Base-by-base conservation (phyloP, 2,329 filamentous ascomycete genomes). In the Nemania sp. region DNA sequence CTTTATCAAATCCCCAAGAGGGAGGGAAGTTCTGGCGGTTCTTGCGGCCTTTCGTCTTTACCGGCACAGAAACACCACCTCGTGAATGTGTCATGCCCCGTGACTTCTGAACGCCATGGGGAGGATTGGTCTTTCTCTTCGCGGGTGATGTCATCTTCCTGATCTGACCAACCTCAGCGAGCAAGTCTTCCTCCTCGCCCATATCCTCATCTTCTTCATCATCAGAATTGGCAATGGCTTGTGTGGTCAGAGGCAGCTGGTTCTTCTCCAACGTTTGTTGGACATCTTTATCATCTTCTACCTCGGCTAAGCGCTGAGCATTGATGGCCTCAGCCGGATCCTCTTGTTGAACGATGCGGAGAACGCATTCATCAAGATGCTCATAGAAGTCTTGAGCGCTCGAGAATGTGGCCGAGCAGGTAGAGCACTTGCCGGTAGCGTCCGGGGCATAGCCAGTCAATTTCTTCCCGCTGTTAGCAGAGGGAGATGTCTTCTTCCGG, bases 301-400 rank as follows among this genome's bases (percentile, higher is more conserved):
- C 82, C 68, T 86, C 80, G 44, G 84, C 82, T 34, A 90, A 74
- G 47, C 84, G 83, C 66, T 81, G 80, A 2, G 83, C 84, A 66
- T 88, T 88, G 73, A 87, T 83, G 15, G 82, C 83, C 73, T 88
- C 85, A 22, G 83, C 80, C 3, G 85, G 85, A 61, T 89, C 86
- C 69, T 87, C 84, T 70, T 87, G 84, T 70, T 88, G 85, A 22
- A 88, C 86, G 64, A 88, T 87, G 69, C 84, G 83, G 60, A 88
- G 75, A 56, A 88, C 86, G 67, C 86, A 88, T 73, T 88, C 85
- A 65, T 88, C 93, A 68, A 97, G 79, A 80, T 97, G 93, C 80
- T 97, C 94, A 72, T 97, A 97, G 75, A 97, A 97, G 75, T 97
- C 93, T 71, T 97, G 93, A 5, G 92, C 91, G 66, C 91, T 96